A percentile compares a stretch with the other conserved stretches of the same genome.
phyloP scores from a whole-genome alignment of 257 asterid species.

The Solanum chmielewskii region DNA sequence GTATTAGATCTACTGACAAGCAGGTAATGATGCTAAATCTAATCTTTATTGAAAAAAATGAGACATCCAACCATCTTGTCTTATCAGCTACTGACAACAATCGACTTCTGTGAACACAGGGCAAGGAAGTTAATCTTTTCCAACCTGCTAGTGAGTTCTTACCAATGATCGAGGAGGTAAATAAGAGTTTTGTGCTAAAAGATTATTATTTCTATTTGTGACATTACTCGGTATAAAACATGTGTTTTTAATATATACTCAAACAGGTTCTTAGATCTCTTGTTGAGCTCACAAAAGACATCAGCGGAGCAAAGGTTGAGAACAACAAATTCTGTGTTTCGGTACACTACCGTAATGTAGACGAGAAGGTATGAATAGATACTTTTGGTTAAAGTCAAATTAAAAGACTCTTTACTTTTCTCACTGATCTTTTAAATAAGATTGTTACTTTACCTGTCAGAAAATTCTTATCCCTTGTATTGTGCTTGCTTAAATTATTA shows the following conservation, averaged over 20 bases:
- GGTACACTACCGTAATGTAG: slow-evolving; percentile 92
- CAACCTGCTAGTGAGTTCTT: slow-evolving; percentile 95
- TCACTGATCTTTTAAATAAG: neutral
- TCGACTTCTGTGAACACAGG: slow-evolving; percentile 29
- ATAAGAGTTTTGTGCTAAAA: neutral
- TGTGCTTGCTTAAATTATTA: neutral
- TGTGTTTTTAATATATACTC: neutral
- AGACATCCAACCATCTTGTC: neutral
- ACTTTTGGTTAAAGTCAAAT: neutral
- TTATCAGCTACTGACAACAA: neutral
- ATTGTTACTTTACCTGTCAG: neutral
- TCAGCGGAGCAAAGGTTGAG: slow-evolving; percentile 69
- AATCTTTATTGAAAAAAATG: neutral
- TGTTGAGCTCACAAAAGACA: slow-evolving; percentile 54
- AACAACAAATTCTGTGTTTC: slow-evolving; percentile 93
- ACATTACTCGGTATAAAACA: neutral
- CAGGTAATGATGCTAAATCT: slow-evolving; percentile 35
- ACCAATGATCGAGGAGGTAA: slow-evolving; percentile 81
- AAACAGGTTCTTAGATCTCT: slow-evolving; percentile 60
- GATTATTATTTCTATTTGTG: neutral
- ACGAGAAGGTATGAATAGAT: slow-evolving; percentile 50
- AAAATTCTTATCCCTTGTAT: neutral
- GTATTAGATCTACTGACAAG: slow-evolving; percentile 60
- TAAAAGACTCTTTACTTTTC: neutral
- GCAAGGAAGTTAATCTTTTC: slow-evolving; percentile 78